Conservation (phyloP, 495 filamentous ascomycete genomes). For the Chaetomidium leptoderma region DNA sequence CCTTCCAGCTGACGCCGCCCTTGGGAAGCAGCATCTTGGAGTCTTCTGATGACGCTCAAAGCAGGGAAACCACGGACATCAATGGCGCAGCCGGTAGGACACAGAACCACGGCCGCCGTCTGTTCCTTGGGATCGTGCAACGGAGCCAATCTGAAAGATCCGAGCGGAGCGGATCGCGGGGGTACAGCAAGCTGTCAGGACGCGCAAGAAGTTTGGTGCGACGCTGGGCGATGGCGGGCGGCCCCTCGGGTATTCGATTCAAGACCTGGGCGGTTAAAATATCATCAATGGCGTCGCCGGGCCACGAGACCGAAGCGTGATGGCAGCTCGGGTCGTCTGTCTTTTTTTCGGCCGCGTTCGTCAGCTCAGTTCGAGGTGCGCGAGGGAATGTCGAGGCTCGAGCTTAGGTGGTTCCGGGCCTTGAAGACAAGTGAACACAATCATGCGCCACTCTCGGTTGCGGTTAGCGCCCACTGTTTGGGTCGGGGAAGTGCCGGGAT, state of each 20-base stretch:
- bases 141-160: neutral
- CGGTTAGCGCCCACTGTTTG: neutral
- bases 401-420: neutral
- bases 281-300: neutral
- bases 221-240: neutral
- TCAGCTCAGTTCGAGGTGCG: neutral
- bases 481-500: neutral
- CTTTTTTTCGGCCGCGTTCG: neutral
- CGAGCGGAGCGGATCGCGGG: neutral
- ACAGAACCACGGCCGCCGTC: constrained; percentile 10
- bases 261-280: neutral
- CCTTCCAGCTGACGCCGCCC: constrained; percentile 90
- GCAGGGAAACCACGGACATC: constrained; percentile 32
- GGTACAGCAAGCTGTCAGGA: neutral
- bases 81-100: constrained; percentile 12
- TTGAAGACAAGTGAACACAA: neutral
- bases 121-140: neutral
- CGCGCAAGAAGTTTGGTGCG: neutral
- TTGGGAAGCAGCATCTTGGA: constrained; percentile 66
- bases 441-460: neutral
- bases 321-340: neutral
- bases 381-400: constrained; percentile 1
- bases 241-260: neutral
- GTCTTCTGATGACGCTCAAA: constrained; percentile 35
- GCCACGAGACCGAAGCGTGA: neutral